Conservation (phyloP, 306 rosid genomes). For the Neltuma alba region DNA sequence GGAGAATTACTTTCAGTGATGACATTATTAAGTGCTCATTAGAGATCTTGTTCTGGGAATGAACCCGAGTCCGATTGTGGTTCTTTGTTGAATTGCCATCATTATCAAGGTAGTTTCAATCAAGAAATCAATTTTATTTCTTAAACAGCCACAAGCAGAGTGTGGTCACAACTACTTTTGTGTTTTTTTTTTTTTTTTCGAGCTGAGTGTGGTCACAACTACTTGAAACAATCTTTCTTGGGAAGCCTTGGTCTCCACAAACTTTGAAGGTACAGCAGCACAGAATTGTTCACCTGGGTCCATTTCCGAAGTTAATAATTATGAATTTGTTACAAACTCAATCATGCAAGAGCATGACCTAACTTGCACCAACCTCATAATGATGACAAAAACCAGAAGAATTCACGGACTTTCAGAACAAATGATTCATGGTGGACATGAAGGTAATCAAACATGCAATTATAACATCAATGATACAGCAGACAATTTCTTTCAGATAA, state of each 20-base stretch:
- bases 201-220: not conserved
- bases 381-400: constrained; percentile 25
- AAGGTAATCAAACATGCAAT: constrained; percentile 26
- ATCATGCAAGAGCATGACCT: constrained; percentile 5
- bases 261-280: constrained; percentile 10
- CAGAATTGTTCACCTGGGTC: constrained; percentile 12
- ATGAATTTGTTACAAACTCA: constrained; percentile 1
- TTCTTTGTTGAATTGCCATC: not conserved
- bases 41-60: not conserved
- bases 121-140: constrained; percentile 13
- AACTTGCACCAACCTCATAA: constrained; percentile 33
- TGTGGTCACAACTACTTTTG: too few relatives aligned
- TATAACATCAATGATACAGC: constrained; percentile 21
- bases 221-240: constrained; percentile 11
- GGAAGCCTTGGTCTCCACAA: constrained; percentile 13
- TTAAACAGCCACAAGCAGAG: not conserved
- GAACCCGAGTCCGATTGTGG: not conserved
- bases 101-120: not conserved
- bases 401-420: constrained; percentile 16
- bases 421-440: not conserved
- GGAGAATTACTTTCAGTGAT: not conserved
- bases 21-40: not conserved
- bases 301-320: constrained; percentile 6
- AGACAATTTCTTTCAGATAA: constrained; percentile 32
- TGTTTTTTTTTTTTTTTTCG: too few relatives aligned